A percentile compares a stretch with the other conserved stretches of the same genome.
phyloP scores from a whole-genome alignment of 495 filamentous ascomycete species.

The Podospora pseudoanserina region DNA sequence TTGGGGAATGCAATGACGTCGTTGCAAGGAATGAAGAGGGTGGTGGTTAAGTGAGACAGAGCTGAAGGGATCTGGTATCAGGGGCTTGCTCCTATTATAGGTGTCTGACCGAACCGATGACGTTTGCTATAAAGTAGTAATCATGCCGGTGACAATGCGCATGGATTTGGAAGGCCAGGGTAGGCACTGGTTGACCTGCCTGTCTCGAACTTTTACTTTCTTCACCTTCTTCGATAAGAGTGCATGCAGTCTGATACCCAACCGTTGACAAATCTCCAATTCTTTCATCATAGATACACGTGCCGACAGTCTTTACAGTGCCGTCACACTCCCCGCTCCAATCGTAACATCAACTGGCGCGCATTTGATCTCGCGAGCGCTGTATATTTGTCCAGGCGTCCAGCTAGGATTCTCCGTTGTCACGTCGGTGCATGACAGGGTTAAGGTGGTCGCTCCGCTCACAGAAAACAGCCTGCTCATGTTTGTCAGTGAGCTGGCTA shows the following conservation, averaged over 20 bases:
- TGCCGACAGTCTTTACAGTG: background rate
- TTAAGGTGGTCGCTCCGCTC: conserved; percentile 32
- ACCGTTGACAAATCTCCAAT: too few relatives aligned
- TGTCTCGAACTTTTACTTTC: background rate
- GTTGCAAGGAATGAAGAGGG: background rate
- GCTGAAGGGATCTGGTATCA: background rate
- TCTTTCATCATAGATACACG: background rate
- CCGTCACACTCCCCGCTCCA: background rate
- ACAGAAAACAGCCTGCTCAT: conserved; percentile 29
- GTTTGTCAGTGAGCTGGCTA: conserved; percentile 15
- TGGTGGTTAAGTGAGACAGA: background rate
- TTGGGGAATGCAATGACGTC: background rate
- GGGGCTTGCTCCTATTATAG: background rate
- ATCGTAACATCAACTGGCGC: conserved; percentile 22
- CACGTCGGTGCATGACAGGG: conserved; percentile 36
- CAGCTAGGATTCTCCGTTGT: conserved; percentile 39
- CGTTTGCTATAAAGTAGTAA: background rate
- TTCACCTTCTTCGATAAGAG: background rate
- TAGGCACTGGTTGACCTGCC: background rate
- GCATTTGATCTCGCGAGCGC: conserved; percentile 33
- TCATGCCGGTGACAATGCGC: background rate
- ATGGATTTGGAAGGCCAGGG: background rate
- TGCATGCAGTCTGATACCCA: background rate
- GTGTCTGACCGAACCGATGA: background rate
- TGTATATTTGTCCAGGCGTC: conserved; percentile 40